These are phyloP conservation scores for Hypoxylon sp. DNA, from an alignment of 2,329 filamentous ascomycete species.

Conservation along the genomic window DNA sequence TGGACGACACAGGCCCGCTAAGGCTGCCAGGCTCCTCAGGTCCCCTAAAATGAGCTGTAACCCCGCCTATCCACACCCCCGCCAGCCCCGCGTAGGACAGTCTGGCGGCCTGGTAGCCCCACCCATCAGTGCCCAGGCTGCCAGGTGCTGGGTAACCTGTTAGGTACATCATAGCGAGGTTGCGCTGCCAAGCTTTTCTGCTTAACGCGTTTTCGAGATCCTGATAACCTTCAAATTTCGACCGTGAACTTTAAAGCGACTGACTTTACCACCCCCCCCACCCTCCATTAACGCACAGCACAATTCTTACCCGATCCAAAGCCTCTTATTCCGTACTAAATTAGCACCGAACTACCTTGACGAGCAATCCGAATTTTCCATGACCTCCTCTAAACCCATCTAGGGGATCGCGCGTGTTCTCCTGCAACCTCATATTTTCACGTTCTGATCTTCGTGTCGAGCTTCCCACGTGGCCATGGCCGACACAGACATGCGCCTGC, in stretches of 20 bases:
- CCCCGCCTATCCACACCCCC: neutral
- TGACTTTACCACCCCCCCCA: neutral
- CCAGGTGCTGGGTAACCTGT: no score
- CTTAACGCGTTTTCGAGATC: conserved; percentile 6
- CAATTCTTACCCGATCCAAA: no score
- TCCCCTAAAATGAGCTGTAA: no score
- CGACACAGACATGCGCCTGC: conserved; percentile 69
- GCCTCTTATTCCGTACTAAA: neutral
- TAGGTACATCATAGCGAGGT: no score
- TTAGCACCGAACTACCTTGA: no score
- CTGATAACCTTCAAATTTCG: neutral
- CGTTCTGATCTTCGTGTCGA: neutral
- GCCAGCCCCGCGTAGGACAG: neutral
- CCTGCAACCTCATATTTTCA: neutral
- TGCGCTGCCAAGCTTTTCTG: conserved; percentile 9
- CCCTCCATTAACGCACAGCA: no score
- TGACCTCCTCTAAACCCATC: neutral
- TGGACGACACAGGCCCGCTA: no score
- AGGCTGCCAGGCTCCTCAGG: no score
- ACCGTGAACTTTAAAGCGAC: conserved; percentile 3
- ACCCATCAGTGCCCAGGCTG: no score
- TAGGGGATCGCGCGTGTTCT: neutral
- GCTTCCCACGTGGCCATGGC: conserved; percentile 40
- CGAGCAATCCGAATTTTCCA: neutral
- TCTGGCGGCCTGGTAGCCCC: no score